Conservation (phyloP, 257 asterid genomes). For the Pogostemon cablin region DNA sequence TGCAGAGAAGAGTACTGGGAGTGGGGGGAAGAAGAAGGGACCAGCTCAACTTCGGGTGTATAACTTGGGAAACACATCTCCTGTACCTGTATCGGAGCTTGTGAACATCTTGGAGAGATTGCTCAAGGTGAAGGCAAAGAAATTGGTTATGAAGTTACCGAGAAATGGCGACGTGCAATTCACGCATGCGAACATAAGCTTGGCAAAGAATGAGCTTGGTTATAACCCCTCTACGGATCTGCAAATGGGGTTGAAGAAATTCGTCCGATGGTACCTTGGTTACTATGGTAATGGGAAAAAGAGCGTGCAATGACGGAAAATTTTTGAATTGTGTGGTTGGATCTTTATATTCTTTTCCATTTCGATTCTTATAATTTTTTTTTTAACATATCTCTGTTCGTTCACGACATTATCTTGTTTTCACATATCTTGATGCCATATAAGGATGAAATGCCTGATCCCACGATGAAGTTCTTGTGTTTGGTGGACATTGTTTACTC, state of each 20-base stretch:
- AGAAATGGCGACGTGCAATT: slow-evolving; percentile 93
- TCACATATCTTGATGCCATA: slow-evolving; percentile 46
- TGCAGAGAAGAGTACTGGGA: slow-evolving; percentile 92
- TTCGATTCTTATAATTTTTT: slow-evolving; percentile 70
- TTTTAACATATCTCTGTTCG: slow-evolving; percentile 45
- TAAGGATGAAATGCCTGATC: slow-evolving; percentile 43
- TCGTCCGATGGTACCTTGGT: slow-evolving; percentile 90
- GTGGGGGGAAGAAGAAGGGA: slow-evolving; percentile 94
- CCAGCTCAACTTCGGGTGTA: slow-evolving; percentile 85
- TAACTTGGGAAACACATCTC: slow-evolving; percentile 93
- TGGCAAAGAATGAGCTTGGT: slow-evolving; percentile 85
- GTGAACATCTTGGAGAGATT: slow-evolving; percentile 88
- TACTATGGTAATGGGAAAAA: slow-evolving; percentile 80
- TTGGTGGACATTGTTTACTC: slow-evolving; percentile 28
- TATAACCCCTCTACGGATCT: slow-evolving; percentile 91
- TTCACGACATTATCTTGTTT: slow-evolving; percentile 50
- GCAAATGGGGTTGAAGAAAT: slow-evolving; percentile 93
- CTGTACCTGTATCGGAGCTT: slow-evolving; percentile 91
- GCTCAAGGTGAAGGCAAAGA: slow-evolving; percentile 87
- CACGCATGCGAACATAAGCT: slow-evolving; percentile 91
- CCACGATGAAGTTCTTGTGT: slow-evolving; percentile 43
- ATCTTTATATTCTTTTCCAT: slow-evolving; percentile 61
- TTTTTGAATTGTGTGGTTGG: slow-evolving; percentile 58
- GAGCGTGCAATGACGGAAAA: slow-evolving; percentile 65
- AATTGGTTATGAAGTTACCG: slow-evolving; percentile 78